These are phyloP conservation scores for Lyophyllum semitale DNA, from an alignment of 768 basidiomycete species.

Conservation along the genomic window DNA sequence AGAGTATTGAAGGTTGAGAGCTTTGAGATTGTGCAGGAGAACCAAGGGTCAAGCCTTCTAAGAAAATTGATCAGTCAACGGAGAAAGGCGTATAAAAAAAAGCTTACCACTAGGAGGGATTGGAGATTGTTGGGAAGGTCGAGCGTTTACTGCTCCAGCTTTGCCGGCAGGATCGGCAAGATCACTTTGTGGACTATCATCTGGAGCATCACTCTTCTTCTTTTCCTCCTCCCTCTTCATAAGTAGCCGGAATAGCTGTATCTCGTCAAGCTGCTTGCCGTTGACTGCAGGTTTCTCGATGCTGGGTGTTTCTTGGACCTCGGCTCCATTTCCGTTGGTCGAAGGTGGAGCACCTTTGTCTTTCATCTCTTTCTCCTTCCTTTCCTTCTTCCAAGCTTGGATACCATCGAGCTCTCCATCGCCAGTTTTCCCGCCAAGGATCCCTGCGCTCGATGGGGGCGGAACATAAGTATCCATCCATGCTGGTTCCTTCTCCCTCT, in stretches of 20 bases:
- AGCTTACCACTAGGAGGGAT: slow-evolving; percentile 3
- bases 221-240: slow-evolving; percentile 77
- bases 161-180: background rate
- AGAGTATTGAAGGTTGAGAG: background rate
- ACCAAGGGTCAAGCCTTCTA: background rate
- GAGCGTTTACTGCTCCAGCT: background rate
- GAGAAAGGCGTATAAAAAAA: background rate
- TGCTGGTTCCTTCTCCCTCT: slow-evolving; percentile 84
- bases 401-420: slow-evolving; percentile 80
- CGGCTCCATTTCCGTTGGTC: background rate
- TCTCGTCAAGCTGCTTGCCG: slow-evolving; percentile 68
- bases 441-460: slow-evolving; percentile 52
- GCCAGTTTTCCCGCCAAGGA: slow-evolving; percentile 59
- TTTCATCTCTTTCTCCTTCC: slow-evolving; percentile 74
- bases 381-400: slow-evolving; percentile 84
- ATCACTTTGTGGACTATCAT: slow-evolving; percentile 4
- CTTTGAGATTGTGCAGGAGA: slow-evolving; percentile 3
- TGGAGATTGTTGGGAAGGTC: background rate
- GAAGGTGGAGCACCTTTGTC: slow-evolving; percentile 37
- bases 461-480: slow-evolving; percentile 93
- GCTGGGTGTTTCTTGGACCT: slow-evolving; percentile 8
- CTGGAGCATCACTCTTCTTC: slow-evolving; percentile 31
- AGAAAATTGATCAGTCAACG: background rate
- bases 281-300: slow-evolving; percentile 20
- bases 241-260: slow-evolving; percentile 79